Conservation (phyloP, 2,329 filamentous ascomycete genomes). For the Botrytis fabae region DNA sequence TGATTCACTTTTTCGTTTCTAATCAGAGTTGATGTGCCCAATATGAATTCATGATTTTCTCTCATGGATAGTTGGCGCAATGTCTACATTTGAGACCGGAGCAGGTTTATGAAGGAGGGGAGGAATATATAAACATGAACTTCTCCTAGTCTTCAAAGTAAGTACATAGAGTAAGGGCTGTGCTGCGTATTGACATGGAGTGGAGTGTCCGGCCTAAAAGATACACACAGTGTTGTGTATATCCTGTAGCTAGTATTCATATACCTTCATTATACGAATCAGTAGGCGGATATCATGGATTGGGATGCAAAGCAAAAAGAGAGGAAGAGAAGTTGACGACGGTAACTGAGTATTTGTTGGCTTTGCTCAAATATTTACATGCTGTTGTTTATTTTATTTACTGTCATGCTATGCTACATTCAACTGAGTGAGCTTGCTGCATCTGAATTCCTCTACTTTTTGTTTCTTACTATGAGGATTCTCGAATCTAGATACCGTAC, state of each 20-base stretch:
- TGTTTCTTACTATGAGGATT: not conserved
- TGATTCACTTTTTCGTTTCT: not conserved
- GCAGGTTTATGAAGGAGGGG: too few species aligned
- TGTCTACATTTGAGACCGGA: fast-evolving
- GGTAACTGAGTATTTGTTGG: not conserved
- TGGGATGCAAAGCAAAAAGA: fast-evolving
- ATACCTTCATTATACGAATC: fast-evolving
- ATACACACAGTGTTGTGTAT: not conserved
- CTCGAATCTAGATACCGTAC: fast-evolving
- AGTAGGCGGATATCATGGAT: not conserved
- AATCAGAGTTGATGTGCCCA: fast-evolving
- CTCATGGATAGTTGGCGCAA: fast-evolving
- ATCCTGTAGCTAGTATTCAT: not conserved
- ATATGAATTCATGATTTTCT: not conserved
- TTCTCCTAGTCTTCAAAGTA: not conserved
- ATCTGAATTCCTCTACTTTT: not conserved
- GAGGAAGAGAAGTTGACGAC: not conserved
- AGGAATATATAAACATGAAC: not conserved
- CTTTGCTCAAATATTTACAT: not conserved
- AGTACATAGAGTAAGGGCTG: not conserved
- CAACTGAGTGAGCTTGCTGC: not conserved
- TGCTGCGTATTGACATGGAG: too few species aligned
- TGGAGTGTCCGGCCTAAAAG: too few species aligned
- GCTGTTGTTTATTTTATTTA: not conserved
- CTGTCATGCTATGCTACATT: fast-evolving